Conservation (phyloP, 352 stramenopile species). For the Phytophthora aleatoria region DNA sequence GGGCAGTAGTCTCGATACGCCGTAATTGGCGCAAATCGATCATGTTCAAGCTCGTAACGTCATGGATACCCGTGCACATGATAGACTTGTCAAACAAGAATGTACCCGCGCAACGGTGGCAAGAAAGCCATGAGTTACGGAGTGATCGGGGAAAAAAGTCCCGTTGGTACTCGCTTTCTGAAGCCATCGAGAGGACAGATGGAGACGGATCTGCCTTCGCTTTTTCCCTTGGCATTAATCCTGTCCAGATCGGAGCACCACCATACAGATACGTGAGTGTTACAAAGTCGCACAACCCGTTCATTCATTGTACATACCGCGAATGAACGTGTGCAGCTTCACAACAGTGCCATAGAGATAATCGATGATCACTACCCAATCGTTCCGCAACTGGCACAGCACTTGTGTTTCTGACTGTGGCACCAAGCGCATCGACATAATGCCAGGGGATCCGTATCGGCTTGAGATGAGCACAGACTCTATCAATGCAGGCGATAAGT, state of each 20-base stretch:
- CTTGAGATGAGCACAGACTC: constrained; percentile 38
- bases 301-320: constrained; percentile 32
- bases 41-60: constrained; percentile 47
- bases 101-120: constrained; percentile 51
- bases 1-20: not conserved
- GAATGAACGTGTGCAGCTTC: constrained; percentile 65
- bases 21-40: constrained; percentile 57
- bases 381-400: constrained; percentile 70
- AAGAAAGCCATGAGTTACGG: constrained; percentile 59
- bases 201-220: constrained; percentile 27
- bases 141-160: constrained; percentile 28
- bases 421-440: constrained; percentile 50
- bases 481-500: constrained; percentile 34
- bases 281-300: not conserved
- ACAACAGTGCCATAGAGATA: constrained; percentile 38
- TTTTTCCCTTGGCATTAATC: constrained; percentile 19
- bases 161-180: constrained; percentile 25
- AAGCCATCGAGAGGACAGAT: constrained; percentile 36
- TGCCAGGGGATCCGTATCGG: constrained; percentile 32
- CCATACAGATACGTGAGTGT: not conserved
- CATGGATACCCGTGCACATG: constrained; percentile 51
- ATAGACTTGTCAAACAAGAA: constrained; percentile 59
- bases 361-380: constrained; percentile 73
- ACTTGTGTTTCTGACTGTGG: constrained; percentile 46
- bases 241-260: constrained; percentile 7